Base-by-base conservation (phyloP, 768 basidiomycete species). In the Mycena galericulata region DNA sequence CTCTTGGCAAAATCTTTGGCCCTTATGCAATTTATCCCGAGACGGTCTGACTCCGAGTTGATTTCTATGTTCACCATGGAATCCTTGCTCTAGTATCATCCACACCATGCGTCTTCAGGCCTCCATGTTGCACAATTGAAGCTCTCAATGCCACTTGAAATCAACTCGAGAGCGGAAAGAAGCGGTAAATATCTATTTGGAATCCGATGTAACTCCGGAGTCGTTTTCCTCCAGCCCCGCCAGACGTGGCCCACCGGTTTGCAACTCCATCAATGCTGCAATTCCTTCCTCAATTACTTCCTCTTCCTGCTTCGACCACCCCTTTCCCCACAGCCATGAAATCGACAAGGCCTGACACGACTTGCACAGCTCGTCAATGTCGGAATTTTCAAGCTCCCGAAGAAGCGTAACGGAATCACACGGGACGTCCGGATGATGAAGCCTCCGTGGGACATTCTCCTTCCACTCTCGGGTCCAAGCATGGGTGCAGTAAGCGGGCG, bases 281-380 rank as follows among this genome's bases (percentile, higher is more conserved):
- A 58, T 46, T 4, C 17, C 56, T 22, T 43, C 41, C 4, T 43
- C 41, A 46, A 58, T 15, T 22, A 10, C 9, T 14, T 58, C 43
- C 12, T 58, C 56, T 27, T 58, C 56, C 41, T 15, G 15, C 26
- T 30, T 29, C 43, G 20, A 18, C 56, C 56, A 58, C 14, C 29
- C 29, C 43, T 58, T 46, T 27, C 56, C 56, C 56, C 56, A 58
- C 43, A 58, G 15, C 56, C 56, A 58, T 2, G 26, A 27, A n/a
- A 58, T 40, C 17, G 56, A 58, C 24, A 41, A 12, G 12, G 11
- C 38, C 24, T 41, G n/a, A n/a, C 54, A 56, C 12, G 36, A 10
- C 43, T 22, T 58, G 56, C 41, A 58, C 5, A 58, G 43, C 17
- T 30, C n/a, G 43, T 58, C 41, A 18, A 58, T 58, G 18, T 43